Base-by-base conservation (phyloP, 306 rosid species). In the Luffa acutangula region DNA sequence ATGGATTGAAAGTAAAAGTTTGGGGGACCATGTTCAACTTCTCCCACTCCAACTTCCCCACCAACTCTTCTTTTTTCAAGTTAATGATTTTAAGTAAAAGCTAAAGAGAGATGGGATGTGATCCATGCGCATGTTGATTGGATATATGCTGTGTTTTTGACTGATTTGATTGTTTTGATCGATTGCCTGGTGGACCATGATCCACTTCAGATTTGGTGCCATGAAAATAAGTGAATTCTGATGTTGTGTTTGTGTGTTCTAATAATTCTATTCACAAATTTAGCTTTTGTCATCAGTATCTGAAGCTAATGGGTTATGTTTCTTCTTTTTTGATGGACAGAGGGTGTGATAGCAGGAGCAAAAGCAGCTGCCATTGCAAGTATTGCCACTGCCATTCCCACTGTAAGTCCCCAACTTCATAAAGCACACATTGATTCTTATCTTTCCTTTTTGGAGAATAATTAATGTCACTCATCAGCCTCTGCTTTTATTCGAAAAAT, bases 341-440 rank as follows among this genome's bases (percentile, higher is more conserved):
- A 95, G 87, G 97, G 97, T 59, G 98, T 88, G 67, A 90, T 91
- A 76, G 96, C 98, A 25, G 97, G 98, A 88, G 97, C 92, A 18
- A 92, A 91, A 83, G 98, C 97, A 81, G 98, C 98, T 79, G 87
- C 87, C 39, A 83, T 89, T 73, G 98, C 98, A 49, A 84, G 83
- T 70, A 84, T 95, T 86, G 98, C 96, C 79, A 90, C 93, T 85
- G 98, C 98, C 78, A 90, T 95, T 83, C 97, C 98, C 83, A 93
- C 98, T 54, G 97, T 93, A 77, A 88, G 87, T 76, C 66, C 31
- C 65, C 69, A 53, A 60, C 76, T 75, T 78, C 63, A 53, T 43
- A 31, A 60, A 69, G 71, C 33, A 81, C 42, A 80, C 34, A 25
- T 54, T 73, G 33, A 54, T 78, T 4, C 43, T 76, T 57, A 56